phyloP scores from a whole-genome alignment of 1,284 basidiomycete genomes.

The Cerioporus squamosus region DNA sequence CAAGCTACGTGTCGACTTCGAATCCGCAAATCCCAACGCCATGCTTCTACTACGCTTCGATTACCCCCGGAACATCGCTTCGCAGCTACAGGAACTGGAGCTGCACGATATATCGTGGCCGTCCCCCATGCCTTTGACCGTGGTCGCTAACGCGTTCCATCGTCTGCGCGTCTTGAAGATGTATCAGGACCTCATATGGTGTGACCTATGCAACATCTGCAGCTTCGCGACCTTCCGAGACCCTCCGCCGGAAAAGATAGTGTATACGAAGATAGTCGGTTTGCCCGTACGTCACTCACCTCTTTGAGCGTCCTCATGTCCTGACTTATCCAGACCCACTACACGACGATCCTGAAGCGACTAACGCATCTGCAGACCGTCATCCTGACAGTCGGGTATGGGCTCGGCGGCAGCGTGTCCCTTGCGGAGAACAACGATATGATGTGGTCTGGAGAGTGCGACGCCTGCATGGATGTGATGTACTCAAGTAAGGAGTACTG shows the following conservation, averaged over 20 bases:
- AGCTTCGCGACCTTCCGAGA: conserved; percentile 23
- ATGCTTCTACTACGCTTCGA: conserved; percentile 22
- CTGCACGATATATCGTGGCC: conserved; percentile 25
- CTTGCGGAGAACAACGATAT: conserved; percentile 10
- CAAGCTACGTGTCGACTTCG: conserved; percentile 25
- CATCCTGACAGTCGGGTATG: conserved; percentile 17
- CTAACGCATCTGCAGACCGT: conserved; percentile 17
- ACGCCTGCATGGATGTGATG: conserved; percentile 28
- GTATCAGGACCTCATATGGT: conserved; percentile 23
- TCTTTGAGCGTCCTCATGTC: background rate
- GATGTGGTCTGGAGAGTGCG: conserved; percentile 26
- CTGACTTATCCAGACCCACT: conserved; percentile 11
- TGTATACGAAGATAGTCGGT: conserved; percentile 20
- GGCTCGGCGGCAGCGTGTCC: conserved; percentile 10
- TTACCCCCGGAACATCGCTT: conserved; percentile 15
- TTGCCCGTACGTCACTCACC: conserved; percentile 16
- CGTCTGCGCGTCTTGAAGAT: conserved; percentile 20
- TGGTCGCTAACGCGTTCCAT: conserved; percentile 19
- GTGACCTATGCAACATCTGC: conserved; percentile 26
- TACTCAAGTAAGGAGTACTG: conserved; percentile 15
- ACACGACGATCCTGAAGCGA: conserved; percentile 10
- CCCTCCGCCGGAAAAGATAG: conserved; percentile 17
- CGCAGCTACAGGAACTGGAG: conserved; percentile 20
- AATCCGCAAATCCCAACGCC: conserved; percentile 16
- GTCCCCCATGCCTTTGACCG: conserved; percentile 15